These are phyloP conservation scores for Sisymbrium irio DNA, from an alignment of 345 rosid genomes.

Conservation along the genomic window DNA sequence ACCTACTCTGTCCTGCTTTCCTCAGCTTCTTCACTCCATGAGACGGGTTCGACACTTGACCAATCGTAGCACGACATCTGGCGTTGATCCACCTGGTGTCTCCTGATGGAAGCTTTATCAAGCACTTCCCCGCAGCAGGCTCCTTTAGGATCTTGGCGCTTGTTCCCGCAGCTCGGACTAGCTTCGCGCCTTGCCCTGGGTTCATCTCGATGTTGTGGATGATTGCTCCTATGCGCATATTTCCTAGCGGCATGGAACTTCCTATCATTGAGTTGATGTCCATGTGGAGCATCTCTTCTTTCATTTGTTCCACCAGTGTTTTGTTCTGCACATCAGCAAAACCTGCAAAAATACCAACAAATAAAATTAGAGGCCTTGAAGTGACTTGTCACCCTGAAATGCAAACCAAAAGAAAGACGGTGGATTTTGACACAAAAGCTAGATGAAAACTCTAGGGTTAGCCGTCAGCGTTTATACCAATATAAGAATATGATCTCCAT, in stretches of 20 bases:
- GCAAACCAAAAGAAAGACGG: not conserved
- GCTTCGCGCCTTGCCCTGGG: constrained; percentile 82
- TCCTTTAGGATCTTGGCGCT: constrained; percentile 82
- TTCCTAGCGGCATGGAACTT: constrained; percentile 75
- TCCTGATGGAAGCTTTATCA: constrained; percentile 76
- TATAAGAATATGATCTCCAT: not conserved
- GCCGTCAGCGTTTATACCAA: not conserved
- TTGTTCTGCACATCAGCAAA: constrained; percentile 37
- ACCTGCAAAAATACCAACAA: constrained; percentile 16
- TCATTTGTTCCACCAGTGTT: constrained; percentile 53
- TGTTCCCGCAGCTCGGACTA: constrained; percentile 85
- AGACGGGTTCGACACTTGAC: constrained; percentile 66
- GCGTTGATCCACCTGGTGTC: constrained; percentile 59
- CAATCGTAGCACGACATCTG: constrained; percentile 72
- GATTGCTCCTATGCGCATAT: constrained; percentile 87
- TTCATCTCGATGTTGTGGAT: constrained; percentile 90
- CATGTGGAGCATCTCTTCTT: constrained; percentile 57
- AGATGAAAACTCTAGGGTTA: constrained; percentile 1
- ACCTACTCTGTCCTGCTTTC: constrained; percentile 85
- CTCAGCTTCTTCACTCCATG: constrained; percentile 59
- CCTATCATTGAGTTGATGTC: constrained; percentile 86
- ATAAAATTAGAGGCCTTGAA: not conserved
- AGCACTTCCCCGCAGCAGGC: constrained; percentile 47
- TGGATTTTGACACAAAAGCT: not conserved
- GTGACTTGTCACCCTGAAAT: not conserved